Evolutionary conservation across 2,329 filamentous ascomycete species (phyloP).

Genomic region (Aspergillus sp.): DNA sequence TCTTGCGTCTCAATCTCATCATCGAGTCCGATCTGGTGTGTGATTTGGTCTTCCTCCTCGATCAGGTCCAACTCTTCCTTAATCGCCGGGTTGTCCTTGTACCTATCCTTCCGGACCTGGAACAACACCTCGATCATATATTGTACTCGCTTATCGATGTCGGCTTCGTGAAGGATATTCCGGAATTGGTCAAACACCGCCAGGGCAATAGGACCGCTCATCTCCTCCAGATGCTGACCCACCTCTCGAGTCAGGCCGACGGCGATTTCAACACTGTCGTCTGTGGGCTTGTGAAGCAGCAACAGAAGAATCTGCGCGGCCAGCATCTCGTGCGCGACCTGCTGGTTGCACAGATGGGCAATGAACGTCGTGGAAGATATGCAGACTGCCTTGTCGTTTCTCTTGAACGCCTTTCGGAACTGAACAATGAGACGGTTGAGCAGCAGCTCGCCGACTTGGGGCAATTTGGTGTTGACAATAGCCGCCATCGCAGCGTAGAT

Average conservation of each 20-base stretch:
- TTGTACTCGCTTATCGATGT: slow-evolving; percentile 97
- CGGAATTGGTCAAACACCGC: slow-evolving; percentile 95
- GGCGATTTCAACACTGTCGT: slow-evolving; percentile 96
- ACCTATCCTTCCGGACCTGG: slow-evolving; percentile 92
- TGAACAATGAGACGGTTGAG: slow-evolving; percentile 83
- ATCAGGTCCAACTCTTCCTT: slow-evolving; percentile 93
- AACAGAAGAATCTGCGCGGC: slow-evolving; percentile 89
- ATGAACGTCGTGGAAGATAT: slow-evolving; percentile 91
- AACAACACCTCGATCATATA: slow-evolving; percentile 99
- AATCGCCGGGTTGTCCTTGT: slow-evolving; percentile 89
- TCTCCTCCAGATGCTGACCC: slow-evolving; percentile 90
- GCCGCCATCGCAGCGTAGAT: slow-evolving; percentile 96
- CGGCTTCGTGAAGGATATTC: slow-evolving; percentile 91
- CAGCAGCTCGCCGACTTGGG: slow-evolving; percentile 88
- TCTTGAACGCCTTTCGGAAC: slow-evolving; percentile 91
- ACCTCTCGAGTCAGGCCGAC: slow-evolving; percentile 91
- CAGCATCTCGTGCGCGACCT: slow-evolving; percentile 91
- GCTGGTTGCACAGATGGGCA: slow-evolving; percentile 92
- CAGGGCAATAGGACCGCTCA: slow-evolving; percentile 84
- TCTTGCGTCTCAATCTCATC: slow-evolving; percentile 85
- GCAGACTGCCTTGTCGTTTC: slow-evolving; percentile 96
- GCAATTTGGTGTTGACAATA: slow-evolving; percentile 96
- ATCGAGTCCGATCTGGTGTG: slow-evolving; percentile 79
- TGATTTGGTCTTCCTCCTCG: slow-evolving; percentile 97
- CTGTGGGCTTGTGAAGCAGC: slow-evolving; percentile 91